Evolutionary conservation across 2,329 filamentous ascomycete genomes (phyloP).

Genomic region (Zalaria sp.): DNA sequence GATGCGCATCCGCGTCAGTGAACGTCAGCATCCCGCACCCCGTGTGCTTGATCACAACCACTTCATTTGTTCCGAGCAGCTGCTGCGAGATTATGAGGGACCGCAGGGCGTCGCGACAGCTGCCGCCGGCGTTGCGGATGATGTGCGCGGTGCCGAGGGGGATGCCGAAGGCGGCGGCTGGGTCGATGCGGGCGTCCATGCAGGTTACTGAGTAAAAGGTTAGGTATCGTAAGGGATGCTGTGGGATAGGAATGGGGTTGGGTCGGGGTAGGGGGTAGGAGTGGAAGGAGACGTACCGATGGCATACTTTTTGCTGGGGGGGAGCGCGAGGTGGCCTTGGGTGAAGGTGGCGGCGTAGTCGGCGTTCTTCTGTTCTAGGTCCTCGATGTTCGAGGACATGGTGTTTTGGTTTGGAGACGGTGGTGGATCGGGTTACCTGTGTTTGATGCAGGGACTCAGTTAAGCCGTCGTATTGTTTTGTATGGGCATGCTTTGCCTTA

Average conservation of each 20-base stretch:
- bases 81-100: constrained; percentile 69
- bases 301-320: constrained; percentile 55
- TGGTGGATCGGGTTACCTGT: no score
- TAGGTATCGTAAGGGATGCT: not conserved
- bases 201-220: constrained; percentile 50
- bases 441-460: no score
- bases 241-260: no score
- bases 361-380: no score
- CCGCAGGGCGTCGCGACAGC: constrained; percentile 52
- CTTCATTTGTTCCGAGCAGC: constrained; percentile 60
- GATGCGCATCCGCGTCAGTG: no score
- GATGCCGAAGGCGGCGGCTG: constrained; percentile 55
- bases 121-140: constrained; percentile 47
- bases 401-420: no score
- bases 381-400: no score
- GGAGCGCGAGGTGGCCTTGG: constrained; percentile 51
- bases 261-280: not conserved
- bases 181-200: constrained; percentile 66
- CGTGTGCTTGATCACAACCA: constrained; percentile 62
- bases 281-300: constrained; percentile 24
- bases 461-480: no score
- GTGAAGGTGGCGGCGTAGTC: constrained; percentile 32
- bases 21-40: constrained; percentile 56
- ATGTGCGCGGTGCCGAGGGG: constrained; percentile 58
- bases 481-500: no score